A percentile compares a stretch with the other conserved stretches of the same genome.
Conservation (phyloP, 1,284 basidiomycete genomes). For the Mycena sp. region DNA sequence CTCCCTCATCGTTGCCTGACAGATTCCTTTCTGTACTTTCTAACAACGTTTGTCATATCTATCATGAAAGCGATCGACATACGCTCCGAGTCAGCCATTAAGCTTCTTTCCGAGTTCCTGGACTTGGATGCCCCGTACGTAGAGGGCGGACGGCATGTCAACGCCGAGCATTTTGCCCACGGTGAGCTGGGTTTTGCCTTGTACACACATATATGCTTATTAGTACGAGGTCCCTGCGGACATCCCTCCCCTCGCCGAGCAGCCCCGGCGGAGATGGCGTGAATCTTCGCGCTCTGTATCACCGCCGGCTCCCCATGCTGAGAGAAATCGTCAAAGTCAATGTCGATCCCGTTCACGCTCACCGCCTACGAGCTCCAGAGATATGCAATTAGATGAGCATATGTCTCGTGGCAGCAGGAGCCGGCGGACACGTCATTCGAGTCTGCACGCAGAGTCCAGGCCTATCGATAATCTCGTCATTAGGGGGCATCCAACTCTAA, state of each 20-base stretch:
- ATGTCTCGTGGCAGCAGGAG: constrained; percentile 16
- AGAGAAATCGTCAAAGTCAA: constrained; percentile 13
- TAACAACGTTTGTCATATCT: constrained; percentile 83
- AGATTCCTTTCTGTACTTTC: constrained; percentile 56
- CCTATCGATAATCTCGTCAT: too few species aligned
- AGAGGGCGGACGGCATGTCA: constrained; percentile 64
- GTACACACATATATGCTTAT: constrained; percentile 21
- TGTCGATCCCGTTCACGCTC: constrained; percentile 34
- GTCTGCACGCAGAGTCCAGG: too few species aligned
- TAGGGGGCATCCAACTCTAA: too few species aligned
- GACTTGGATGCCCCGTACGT: constrained; percentile 73
- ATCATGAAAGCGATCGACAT: constrained; percentile 90
- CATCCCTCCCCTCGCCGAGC: constrained; percentile 21
- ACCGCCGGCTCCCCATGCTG: constrained; percentile 20
- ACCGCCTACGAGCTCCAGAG: constrained; percentile 23
- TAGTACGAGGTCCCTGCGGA: constrained; percentile 21
- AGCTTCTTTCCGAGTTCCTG: constrained; percentile 84
- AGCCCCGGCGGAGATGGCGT: constrained; percentile 53
- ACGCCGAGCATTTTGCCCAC: constrained; percentile 91
- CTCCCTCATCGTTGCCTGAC: neutral
- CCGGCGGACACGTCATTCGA: constrained; percentile 32
- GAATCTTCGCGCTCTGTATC: constrained; percentile 41
- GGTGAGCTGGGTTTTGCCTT: constrained; percentile 55
- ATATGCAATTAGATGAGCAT: constrained; percentile 21
- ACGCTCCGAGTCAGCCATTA: constrained; percentile 85